Base-by-base conservation (phyloP, 1,284 basidiomycete species). In the Schizopora paradoxa region DNA sequence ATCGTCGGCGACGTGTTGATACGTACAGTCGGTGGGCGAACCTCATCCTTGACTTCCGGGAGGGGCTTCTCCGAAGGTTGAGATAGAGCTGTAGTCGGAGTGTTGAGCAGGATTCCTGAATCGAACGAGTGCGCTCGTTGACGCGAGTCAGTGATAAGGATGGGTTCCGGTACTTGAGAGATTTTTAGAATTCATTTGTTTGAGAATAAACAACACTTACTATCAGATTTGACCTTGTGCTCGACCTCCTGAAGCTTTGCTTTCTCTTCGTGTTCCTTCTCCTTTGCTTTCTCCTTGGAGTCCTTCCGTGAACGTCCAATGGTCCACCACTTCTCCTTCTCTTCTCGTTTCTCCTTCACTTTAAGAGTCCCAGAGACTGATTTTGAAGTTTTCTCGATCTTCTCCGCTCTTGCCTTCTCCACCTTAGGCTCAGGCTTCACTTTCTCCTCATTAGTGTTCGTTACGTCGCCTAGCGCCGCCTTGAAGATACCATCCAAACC, bases 281-380 rank as follows among this genome's bases (percentile, higher is more conserved):
- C 60, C 42, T 46, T 39, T 6, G 36, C 48, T 48, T 57, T 54
- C 47, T 74, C 74, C 55, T 79, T 81, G 3, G 77, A 78, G 50
- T 86, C 84, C 55, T 79, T 83, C 55, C 79, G 67, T 11, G 80
- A 79, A 10, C 82, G 67, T 4, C 82, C 78, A 51, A 88, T 79
- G 49, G 75, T 86, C 85, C 86, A 88, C 82, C 85, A 87, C 61
- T 79, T 83, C 57, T 74, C 74, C 60, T 74, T 77, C 54, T 77
- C 77, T 45, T 79, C 76, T 21, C 62, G 67, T 66, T 83, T 82
- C n/a, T n/a, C n/a, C n/a, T n/a, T n/a, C 39, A 68, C 61, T 59
- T 74, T 76, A 42, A 72, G 54, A 29, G 67, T 43, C 22, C 33
- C n/a, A n/a, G n/a, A n/a, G n/a, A n/a, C n/a, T n/a, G n/a, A n/a